Conservation (phyloP, 1,284 basidiomycete genomes). For the Trichosporon sp. region DNA sequence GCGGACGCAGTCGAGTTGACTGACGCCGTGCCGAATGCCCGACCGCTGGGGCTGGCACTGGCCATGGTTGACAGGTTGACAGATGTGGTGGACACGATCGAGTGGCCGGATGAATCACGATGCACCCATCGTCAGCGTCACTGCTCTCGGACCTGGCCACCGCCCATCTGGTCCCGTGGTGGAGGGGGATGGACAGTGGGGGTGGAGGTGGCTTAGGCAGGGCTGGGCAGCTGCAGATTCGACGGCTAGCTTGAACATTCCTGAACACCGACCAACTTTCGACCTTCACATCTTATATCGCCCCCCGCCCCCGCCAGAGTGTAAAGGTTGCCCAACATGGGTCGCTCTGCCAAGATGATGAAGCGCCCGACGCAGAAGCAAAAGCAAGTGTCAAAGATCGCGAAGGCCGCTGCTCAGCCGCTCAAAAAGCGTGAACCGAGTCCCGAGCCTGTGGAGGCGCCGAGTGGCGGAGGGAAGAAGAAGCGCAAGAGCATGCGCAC, state of each 20-base stretch:
- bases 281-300: not conserved
- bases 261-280: not conserved
- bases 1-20: conserved; percentile 6
- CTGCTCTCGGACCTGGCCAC: conserved; percentile 12
- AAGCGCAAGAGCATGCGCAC: conserved; percentile 30
- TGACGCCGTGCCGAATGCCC: conserved; percentile 13
- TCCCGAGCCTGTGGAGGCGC: conserved; percentile 9
- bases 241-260: not conserved
- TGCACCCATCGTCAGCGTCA: not conserved
- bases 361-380: conserved; percentile 48
- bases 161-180: conserved; percentile 1
- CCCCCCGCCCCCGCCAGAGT: not conserved
- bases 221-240: not conserved
- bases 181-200: conserved; percentile 5
- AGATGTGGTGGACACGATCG: not conserved
- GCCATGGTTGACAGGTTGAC: conserved; percentile 2
- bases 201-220: conserved; percentile 11
- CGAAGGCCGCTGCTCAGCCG: conserved; percentile 38
- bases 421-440: conserved; percentile 29
- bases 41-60: conserved; percentile 19
- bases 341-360: conserved; percentile 47
- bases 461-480: conserved; percentile 23
- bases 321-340: conserved; percentile 34
- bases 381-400: conserved; percentile 42
- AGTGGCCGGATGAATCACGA: not conserved